Base-by-base conservation (phyloP, 176 grass and related monocot genomes). In the Calamus simplicifolius region DNA sequence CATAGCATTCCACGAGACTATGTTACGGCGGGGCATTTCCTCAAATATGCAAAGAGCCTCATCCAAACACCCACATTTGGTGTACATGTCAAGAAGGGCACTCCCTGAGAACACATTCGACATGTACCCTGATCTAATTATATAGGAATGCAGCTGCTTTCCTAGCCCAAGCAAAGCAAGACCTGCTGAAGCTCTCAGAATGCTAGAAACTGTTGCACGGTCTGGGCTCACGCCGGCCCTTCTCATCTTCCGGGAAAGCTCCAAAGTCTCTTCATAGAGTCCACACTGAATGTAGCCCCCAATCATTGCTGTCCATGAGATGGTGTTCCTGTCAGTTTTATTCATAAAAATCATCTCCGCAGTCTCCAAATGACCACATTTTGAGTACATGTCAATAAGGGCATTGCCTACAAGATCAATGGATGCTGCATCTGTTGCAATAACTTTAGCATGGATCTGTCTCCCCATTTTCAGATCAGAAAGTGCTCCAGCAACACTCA, bases 11-110 rank as follows among this genome's bases (percentile, higher is more conserved):
- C 90, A 95, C 1, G 90, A 89, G 53, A 95, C 74, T 51, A 87
- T 83, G 71, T 95, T 89, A 54, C 72, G 85, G 35, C 89, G 65
- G 3, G 79, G 73, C 85, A 89, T 89, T 77, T 89, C 90, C 67
- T 86, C 56, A 66, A 95, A 95, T 69, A 64, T 75, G 18, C 18
- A 56, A 19, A 77, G 58, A 25, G 85, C 79, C 49, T 86, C 76
- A 18, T 81, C 55, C 66, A 95, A 69, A 68, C 77, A 80, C 25
- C 90, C 85, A 51, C 82, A 95, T 64, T 89, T 89, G 50, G 73
- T 79, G 3, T 97, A 97, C 92, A 90, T 90, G 71, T 88, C 84
- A 63, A 97, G 76, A 85, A 97, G 86, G 3, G 81, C 83, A 85
- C 81, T 85, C 27, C 86, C 78, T 23, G 74, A 55, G 63, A 89